These are phyloP conservation scores for Globisporangium middletonii DNA, from an alignment of 352 stramenopile species.

Conservation along the genomic window DNA sequence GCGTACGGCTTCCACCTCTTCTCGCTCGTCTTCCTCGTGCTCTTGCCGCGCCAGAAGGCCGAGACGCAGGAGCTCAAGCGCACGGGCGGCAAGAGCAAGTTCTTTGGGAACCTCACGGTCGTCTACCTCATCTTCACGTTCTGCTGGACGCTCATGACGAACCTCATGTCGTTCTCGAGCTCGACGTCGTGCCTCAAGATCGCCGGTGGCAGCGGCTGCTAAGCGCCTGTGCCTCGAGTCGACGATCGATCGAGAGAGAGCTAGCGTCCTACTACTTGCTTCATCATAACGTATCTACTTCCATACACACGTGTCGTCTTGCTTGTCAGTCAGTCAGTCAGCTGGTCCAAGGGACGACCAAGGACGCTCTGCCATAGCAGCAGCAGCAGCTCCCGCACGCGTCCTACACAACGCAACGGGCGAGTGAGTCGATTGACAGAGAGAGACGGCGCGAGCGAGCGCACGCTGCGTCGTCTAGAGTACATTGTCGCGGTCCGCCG, in stretches of 20 bases:
- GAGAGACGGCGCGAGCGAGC: no score
- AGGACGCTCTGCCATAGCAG: no score
- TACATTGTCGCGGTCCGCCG: slow-evolving; percentile 13
- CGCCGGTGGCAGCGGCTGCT: slow-evolving; percentile 17
- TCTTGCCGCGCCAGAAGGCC: slow-evolving; percentile 23
- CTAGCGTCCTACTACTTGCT: no score
- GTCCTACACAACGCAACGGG: no score
- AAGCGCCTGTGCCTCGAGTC: slow-evolving; percentile 33
- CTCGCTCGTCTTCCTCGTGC: slow-evolving; percentile 15
- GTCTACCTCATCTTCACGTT: slow-evolving; percentile 13
- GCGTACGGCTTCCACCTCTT: slow-evolving; percentile 16
- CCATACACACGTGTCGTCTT: no score
- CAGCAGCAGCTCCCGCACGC: no score
- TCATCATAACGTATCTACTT: no score
- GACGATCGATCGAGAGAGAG: slow-evolving; percentile 13
- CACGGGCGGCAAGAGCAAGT: slow-evolving; percentile 15
- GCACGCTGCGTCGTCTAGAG: slow-evolving; percentile 2
- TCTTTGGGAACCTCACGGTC: slow-evolving; percentile 14
- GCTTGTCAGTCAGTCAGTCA: no score
- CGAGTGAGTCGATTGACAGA: no score
- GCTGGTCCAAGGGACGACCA: no score
- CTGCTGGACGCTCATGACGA: slow-evolving; percentile 19
- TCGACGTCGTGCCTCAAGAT: slow-evolving; percentile 10
- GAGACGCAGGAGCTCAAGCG: slow-evolving; percentile 23
- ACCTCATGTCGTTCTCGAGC: slow-evolving; percentile 18